A percentile compares a stretch with the other conserved stretches of the same genome.
Conservation (phyloP, 2,329 filamentous ascomycete genomes). For the Cadophora sp. region DNA sequence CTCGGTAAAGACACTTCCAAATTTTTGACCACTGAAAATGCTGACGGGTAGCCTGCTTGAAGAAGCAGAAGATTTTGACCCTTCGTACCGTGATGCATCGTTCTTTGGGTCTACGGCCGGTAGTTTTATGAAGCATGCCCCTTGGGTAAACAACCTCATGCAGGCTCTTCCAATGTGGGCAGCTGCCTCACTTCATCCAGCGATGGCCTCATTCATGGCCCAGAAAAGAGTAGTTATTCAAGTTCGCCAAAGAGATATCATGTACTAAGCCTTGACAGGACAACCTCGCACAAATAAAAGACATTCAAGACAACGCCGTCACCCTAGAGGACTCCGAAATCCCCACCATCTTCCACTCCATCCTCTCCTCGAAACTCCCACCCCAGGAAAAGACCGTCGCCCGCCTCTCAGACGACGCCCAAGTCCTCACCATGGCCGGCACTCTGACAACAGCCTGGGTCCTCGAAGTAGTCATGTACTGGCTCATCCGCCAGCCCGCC, state of each 20-base stretch:
- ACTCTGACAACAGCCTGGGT: constrained; percentile 48
- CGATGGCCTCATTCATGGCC: constrained; percentile 24
- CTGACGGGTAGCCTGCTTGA: constrained; percentile 17
- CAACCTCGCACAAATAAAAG: constrained; percentile 43
- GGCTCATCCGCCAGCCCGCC: constrained; percentile 45
- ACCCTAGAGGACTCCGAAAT: constrained; percentile 25
- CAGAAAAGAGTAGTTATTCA: constrained; percentile 22
- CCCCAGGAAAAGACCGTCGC: constrained; percentile 43
- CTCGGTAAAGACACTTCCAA: constrained; percentile 18
- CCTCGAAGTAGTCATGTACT: constrained; percentile 45
- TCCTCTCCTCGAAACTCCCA: constrained; percentile 42
- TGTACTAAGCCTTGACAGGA: constrained; percentile 43
- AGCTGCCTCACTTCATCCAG: constrained; percentile 16
- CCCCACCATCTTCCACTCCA: constrained; percentile 40
- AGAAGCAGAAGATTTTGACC: constrained; percentile 32
- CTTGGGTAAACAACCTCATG: constrained; percentile 30
- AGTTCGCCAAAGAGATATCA: background rate
- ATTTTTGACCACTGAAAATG: background rate
- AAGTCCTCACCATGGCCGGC: constrained; percentile 45
- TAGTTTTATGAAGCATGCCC: constrained; percentile 27
- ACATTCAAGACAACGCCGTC: constrained; percentile 27
- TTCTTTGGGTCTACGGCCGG: constrained; percentile 27
- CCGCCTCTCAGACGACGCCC: constrained; percentile 45
- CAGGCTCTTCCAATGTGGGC: constrained; percentile 28
- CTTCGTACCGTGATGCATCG: constrained; percentile 31